Base-by-base conservation (phyloP, 75 land plant genomes). In the Pseudotsuga menziesii region DNA sequence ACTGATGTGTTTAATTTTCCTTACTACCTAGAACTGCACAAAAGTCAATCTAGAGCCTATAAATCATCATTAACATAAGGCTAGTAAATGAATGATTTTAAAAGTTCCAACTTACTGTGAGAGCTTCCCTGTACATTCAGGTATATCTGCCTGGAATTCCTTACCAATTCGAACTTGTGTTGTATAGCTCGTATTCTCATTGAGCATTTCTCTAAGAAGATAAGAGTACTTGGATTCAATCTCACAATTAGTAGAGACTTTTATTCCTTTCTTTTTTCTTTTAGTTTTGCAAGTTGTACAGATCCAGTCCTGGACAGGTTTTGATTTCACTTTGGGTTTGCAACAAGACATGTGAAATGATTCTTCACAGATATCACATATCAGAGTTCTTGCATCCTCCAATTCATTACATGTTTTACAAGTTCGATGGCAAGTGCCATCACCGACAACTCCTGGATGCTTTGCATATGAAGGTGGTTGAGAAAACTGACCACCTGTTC, bases 301-400 rank as follows among this genome's bases (percentile, higher is more conserved):
- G 54, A 44, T 16, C 81, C 81, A 80, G 17, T 76, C 39, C 19
- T 80, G 81, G 29, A 20, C 72, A 26, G 3, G 26, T 61, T 67
- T 67, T 17, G 8, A 19, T 27, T 11, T 62, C 19, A 78, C 23
- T 25, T 48, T 59, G 5, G 70, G 61, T 27, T 32, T 58, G 20
- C 19, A 60, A 80, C 82, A 80, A 32, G 82, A 44, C 22, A 80
- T 27, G 63, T 80, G 82, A 54, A 29, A 80, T 23, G 71, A 56
- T 16, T 80, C 56, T 62, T 78, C 82, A 76, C 82, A 80, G 4
- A 39, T 44, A 62, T 80, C 82, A 80, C 82, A 80, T 60, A 80
- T 78, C n/a, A 78, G 81, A 54, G 81, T 48, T 20, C 35, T 41
- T 48, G 1, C 16, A 17, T 80, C 78, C 57, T 78, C 79, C 15